Evolutionary conservation across 176 grass and related monocot genomes (phyloP).

Genomic region (Puya raimondii): DNA sequence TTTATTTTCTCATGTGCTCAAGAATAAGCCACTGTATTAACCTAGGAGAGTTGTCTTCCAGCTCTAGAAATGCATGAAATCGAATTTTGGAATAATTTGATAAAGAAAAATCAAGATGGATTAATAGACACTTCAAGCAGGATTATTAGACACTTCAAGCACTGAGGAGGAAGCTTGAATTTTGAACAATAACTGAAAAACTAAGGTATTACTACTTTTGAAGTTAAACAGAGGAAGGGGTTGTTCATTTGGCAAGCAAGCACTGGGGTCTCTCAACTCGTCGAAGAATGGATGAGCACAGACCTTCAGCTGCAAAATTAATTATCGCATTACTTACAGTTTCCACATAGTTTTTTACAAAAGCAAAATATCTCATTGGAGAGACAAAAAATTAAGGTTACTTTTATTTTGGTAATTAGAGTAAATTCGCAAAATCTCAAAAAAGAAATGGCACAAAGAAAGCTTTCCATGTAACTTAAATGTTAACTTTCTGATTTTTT

Average conservation of each 20-base stretch:
- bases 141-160: no score
- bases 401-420: no score
- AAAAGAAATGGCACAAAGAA: no score
- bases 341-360: no score
- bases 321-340: no score
- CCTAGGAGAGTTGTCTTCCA: conserved; percentile 61
- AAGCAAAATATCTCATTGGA: no score
- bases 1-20: conserved; percentile 49
- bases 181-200: not conserved
- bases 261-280: conserved; percentile 74
- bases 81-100: not conserved
- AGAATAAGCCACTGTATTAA: conserved; percentile 72
- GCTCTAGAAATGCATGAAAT: conserved; percentile 38
- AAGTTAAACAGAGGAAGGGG: conserved; percentile 84
- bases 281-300: conserved; percentile 98
- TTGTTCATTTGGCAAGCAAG: conserved; percentile 52
- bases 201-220: conserved; percentile 29
- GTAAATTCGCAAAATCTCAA: no score
- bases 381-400: no score
- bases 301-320: conserved; percentile 53
- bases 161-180: no score
- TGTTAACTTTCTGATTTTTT: no score
- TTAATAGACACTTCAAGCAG: no score
- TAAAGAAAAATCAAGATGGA: not conserved
- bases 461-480: no score